Evolutionary conservation across 2,329 filamentous ascomycete genomes (phyloP), one percentile per base, ranked within the genome.

Genomic region (Colletotrichum acutatum): DNA sequence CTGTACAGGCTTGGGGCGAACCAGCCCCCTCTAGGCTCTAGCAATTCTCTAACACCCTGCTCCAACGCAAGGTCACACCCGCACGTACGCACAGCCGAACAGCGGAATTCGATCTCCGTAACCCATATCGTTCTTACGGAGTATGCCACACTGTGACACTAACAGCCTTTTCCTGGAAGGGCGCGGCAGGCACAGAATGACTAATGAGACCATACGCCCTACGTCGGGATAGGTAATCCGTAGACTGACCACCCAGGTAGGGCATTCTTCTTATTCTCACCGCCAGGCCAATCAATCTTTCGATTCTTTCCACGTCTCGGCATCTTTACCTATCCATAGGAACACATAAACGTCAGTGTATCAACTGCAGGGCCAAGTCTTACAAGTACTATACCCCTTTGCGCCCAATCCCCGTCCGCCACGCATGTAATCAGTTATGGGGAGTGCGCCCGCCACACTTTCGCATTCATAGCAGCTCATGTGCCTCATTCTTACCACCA

Each of bases 401-500:
- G n/a, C 19, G 62, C 24, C 62, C 62, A 65, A 57, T 57, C 62
- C 52, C 62, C 32, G 32, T 11, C 52, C 52, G 49, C 52, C 62
- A 65, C 62, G 32, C 62, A 65, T 65, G 49, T 56, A 19, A 46
- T 24, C 42, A n/a, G 42, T 49, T n/a, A 49, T 49, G 42, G 34
- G 19, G 24, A 46, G 52, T n/a, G 30, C 9, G 16, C 14, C 62
- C 32, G 61, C 22, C 49, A 56, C 32, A 30, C 30, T 11, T n/a
- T 42, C 11, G 22, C 62, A 57, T 34, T 37, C 11, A 22, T 30
- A 16, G 49, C 49, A 30, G 19, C 52, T 56, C 16, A 66, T 56
- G 53, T 59, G 46, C 32, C 42, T 11, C 8, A 5, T 61, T 22
- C 19, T 26, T 34, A 24, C 22, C 49, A 37, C 52, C 34, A 16